phyloP scores from a whole-genome alignment of 2,329 filamentous ascomycete genomes.

The Colletotrichum limetticola region DNA sequence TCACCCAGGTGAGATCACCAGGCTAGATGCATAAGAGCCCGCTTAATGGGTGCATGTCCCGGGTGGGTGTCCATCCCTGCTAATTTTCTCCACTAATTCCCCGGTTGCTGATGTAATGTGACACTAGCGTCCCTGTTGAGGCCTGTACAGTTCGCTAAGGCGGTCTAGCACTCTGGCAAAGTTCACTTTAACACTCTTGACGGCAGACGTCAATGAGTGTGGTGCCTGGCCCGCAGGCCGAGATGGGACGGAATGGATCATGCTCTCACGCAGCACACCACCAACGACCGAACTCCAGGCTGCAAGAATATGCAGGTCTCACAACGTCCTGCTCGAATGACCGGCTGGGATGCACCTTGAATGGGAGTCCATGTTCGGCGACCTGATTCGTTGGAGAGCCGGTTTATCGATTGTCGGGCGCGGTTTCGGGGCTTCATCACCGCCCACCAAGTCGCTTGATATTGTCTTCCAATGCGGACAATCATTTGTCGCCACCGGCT shows the following conservation, averaged over 20 bases:
- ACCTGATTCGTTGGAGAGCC: conserved; percentile 13
- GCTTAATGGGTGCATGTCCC: conserved; percentile 31
- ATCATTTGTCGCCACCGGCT: neutral
- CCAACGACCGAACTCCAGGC: conserved; percentile 3
- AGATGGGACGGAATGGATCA: conserved; percentile 31
- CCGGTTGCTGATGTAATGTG: conserved; percentile 33
- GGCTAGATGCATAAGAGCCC: conserved; percentile 35
- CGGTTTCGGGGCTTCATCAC: neutral
- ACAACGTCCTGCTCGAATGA: conserved; percentile 26
- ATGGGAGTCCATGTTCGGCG: neutral
- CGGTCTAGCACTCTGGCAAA: neutral
- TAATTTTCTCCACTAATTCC: neutral
- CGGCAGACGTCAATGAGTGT: conserved; percentile 22
- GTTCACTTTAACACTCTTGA: conserved; percentile 18
- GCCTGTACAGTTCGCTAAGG: conserved; percentile 18
- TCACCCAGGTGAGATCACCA: conserved; percentile 30
- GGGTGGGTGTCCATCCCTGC: conserved; percentile 28
- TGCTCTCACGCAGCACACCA: conserved; percentile 29
- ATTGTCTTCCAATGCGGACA: neutral
- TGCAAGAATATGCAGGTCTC: conserved; percentile 31
- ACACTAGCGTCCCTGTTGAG: conserved; percentile 13
- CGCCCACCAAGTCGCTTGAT: neutral
- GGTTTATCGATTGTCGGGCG: neutral
- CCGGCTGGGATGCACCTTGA: conserved; percentile 14
- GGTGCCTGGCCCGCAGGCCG: conserved; percentile 23